Base-by-base conservation (phyloP, 2,329 filamentous ascomycete genomes). In the Penicillium sp. region DNA sequence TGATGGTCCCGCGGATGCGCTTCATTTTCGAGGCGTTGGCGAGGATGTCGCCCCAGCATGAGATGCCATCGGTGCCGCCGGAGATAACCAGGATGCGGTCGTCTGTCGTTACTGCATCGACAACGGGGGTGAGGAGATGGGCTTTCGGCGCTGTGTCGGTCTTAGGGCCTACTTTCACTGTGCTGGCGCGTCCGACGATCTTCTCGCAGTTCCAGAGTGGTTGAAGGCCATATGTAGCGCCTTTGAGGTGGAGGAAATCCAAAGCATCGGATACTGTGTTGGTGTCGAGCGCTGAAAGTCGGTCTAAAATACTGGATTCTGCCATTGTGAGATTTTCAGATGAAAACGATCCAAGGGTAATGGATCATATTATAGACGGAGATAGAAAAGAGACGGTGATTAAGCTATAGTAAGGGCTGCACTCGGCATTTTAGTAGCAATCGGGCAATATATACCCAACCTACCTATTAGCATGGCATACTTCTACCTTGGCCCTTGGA, bases 1-100 rank as follows among this genome's bases (percentile, higher is more conserved):
- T 68, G 57, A 71, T 51, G 3, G 69, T 67, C 4, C 69, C 69
- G 1, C 69, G 67, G 16, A 71, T 69, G 0, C 45, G 6, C 33
- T 67, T 69, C 8, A 28, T 22, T 25, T 66, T 59, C 6, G 67
- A 58, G 2, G 61, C 64, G 22, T 65, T 64, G 33, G 61, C 61
- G 25, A 66, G 43, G 17, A 66, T 66, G 28, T 66, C 62, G 2
- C 58, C 62, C 64, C 64, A 65, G 50, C 64, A 65, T 7, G 64
- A 65, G 12, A 65, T n/a, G 1, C 62, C 62, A 1, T 64, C 58
- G 1, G 30, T 41, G 7, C 58, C 64, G 2, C 62, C 62, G 0
- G 61, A 50, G 26, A 66, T 64, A 38, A 66, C 61, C 4, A 66
- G 57, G 26, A 66, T 56, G 36, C 62, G 61, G 30, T 65, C 64